Conservation (phyloP, 148 eudicot genomes). For the Arbutus unedo region DNA sequence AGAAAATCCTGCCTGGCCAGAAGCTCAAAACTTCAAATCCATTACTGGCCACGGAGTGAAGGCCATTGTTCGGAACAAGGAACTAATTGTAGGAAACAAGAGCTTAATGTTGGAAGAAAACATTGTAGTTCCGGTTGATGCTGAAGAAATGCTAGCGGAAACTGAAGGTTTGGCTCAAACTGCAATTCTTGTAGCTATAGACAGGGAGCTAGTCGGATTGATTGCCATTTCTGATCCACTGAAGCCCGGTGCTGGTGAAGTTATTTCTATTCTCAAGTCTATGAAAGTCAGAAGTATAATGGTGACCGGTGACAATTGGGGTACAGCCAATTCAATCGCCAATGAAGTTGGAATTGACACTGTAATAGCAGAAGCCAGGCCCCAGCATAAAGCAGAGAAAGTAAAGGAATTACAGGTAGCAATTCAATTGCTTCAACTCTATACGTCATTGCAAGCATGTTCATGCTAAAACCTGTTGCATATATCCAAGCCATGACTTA, state of each 20-base stretch:
- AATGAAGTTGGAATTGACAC: slow-evolving; percentile 14
- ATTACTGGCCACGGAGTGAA: slow-evolving; percentile 6
- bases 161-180: slow-evolving; percentile 27
- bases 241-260: slow-evolving; percentile 8
- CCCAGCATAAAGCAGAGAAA: slow-evolving; percentile 71
- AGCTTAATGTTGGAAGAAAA: slow-evolving; percentile 57
- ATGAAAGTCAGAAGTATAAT: slow-evolving; percentile 10
- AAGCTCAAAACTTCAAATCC: background rate
- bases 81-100: slow-evolving; percentile 72
- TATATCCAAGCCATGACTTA: background rate
- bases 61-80: slow-evolving; percentile 27
- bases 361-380: slow-evolving; percentile 80
- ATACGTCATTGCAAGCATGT: background rate
- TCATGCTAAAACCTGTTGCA: background rate
- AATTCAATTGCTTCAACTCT: background rate
- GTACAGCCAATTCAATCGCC: slow-evolving; percentile 26
- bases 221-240: slow-evolving; percentile 11
- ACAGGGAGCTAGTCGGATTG: slow-evolving; percentile 2
- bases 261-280: slow-evolving; percentile 24
- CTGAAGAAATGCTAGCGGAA: slow-evolving; percentile 65
- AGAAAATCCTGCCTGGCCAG: slow-evolving; percentile 21
- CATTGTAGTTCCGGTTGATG: slow-evolving; percentile 47
- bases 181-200: slow-evolving; percentile 7
- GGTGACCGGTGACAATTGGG: slow-evolving; percentile 2
- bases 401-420: slow-evolving; percentile 79